These are phyloP conservation scores for Podaxis rugospora DNA, from an alignment of 768 basidiomycete species.

Conservation along the genomic window DNA sequence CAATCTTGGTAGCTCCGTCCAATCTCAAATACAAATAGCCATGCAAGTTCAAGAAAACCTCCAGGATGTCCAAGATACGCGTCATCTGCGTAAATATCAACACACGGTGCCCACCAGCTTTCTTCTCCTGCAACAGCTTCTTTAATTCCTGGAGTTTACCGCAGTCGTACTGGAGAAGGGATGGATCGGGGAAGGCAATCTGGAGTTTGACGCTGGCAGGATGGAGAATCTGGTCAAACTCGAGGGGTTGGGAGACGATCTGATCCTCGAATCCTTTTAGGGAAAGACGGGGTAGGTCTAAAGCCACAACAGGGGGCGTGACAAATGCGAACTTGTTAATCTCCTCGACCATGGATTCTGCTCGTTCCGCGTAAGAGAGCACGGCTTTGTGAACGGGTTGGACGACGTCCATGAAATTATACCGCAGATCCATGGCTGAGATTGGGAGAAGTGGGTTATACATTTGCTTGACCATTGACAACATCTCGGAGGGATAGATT, in stretches of 20 bases:
- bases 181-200: slow-evolving; percentile 90
- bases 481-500: slow-evolving; percentile 41
- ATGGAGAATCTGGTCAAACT: slow-evolving; percentile 71
- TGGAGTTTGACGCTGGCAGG: slow-evolving; percentile 76
- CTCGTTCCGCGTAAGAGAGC: slow-evolving; percentile 60
- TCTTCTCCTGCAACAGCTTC: slow-evolving; percentile 75
- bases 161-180: slow-evolving; percentile 90
- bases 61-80: slow-evolving; percentile 86
- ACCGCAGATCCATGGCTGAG: slow-evolving; percentile 34
- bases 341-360: slow-evolving; percentile 43
- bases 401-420: slow-evolving; percentile 38
- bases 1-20: slow-evolving; percentile 93
- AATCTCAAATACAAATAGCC: slow-evolving; percentile 92
- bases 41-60: slow-evolving; percentile 88
- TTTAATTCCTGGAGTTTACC: slow-evolving; percentile 89
- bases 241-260: slow-evolving; percentile 26
- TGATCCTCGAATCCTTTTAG: slow-evolving; percentile 38
- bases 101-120: slow-evolving; percentile 83
- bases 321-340: slow-evolving; percentile 76
- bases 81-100: slow-evolving; percentile 99
- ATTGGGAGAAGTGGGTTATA: slow-evolving; percentile 48
- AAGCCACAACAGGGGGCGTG: slow-evolving; percentile 74
- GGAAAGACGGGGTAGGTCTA: slow-evolving; percentile 64
- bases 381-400: slow-evolving; percentile 43
- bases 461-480: slow-evolving; percentile 35